Conservation (phyloP, 306 rosid genomes). For the Benincasa hispida region DNA sequence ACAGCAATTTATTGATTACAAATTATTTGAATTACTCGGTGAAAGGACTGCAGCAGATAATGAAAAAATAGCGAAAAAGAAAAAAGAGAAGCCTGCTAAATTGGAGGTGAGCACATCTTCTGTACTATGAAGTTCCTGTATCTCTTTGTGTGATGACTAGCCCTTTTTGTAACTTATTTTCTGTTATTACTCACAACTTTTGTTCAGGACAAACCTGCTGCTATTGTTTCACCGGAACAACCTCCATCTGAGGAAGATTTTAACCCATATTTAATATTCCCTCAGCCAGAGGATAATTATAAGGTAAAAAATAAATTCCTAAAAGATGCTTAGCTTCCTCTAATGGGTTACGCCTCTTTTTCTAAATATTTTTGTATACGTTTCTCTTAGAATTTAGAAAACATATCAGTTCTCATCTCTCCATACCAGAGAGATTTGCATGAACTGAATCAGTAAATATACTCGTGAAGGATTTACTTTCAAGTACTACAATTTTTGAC, state of each 20-base stretch:
- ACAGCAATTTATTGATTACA: slow-evolving; percentile 63
- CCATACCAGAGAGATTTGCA: neutral
- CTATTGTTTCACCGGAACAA: slow-evolving; percentile 46
- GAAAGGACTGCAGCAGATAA: slow-evolving; percentile 84
- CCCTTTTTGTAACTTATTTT: neutral
- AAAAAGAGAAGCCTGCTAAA: slow-evolving; percentile 90
- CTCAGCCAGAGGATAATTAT: slow-evolving; percentile 64
- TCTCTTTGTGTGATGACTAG: neutral
- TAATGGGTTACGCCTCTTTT: neutral
- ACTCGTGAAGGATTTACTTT: neutral
- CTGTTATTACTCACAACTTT: neutral
- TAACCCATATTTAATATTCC: slow-evolving; percentile 74
- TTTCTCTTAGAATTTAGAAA: neutral
- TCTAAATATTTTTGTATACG: neutral
- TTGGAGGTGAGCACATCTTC: slow-evolving; percentile 41
- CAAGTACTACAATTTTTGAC: neutral
- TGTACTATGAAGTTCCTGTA: neutral
- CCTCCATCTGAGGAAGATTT: slow-evolving; percentile 63
- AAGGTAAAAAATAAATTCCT: slow-evolving; percentile 39
- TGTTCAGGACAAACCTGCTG: slow-evolving; percentile 39
- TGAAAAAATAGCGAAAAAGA: slow-evolving; percentile 69
- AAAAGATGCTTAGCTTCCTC: neutral
- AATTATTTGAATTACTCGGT: slow-evolving; percentile 66
- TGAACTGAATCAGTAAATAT: neutral
- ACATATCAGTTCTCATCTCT: neutral